Conservation (phyloP, 106 monocot genomes). For the Dendrobium chrysotoxum region DNA sequence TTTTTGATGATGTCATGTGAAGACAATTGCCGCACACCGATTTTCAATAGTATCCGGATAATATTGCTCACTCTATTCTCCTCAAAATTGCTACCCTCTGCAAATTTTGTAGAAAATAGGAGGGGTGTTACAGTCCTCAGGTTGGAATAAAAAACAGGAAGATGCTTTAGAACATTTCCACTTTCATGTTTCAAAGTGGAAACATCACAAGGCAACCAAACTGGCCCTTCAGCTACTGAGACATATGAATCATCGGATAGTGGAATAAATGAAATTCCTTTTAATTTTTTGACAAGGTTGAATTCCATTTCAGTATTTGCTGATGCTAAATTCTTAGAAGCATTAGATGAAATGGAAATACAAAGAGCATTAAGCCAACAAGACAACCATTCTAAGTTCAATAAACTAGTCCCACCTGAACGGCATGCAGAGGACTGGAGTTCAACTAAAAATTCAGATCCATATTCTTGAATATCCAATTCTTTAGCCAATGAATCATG, state of each 20-base stretch:
- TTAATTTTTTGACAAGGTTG: conserved; percentile 27
- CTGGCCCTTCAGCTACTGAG: conserved; percentile 38
- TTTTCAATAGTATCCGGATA: conserved; percentile 23
- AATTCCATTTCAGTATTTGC: conserved; percentile 16
- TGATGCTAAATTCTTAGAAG: conserved; percentile 17
- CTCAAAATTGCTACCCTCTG: background rate
- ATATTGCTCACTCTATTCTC: conserved; percentile 20
- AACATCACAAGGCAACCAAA: conserved; percentile 50
- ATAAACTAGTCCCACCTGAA: conserved; percentile 15
- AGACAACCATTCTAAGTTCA: conserved; percentile 45
- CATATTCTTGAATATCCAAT: conserved; percentile 53
- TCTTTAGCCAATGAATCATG: conserved; percentile 46
- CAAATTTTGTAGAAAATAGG: conserved; percentile 21
- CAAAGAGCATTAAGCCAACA: conserved; percentile 38
- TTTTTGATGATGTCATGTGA: conserved; percentile 47
- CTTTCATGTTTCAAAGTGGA: conserved; percentile 17
- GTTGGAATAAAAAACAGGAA: conserved; percentile 34
- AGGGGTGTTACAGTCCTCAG: conserved; percentile 33
- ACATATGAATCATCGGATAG: conserved; percentile 50
- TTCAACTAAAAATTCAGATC: conserved; percentile 36
- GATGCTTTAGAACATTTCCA: conserved; percentile 14
- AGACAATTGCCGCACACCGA: conserved; percentile 46
- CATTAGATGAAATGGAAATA: conserved; percentile 13
- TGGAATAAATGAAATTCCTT: conserved; percentile 45
- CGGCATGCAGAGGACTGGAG: conserved; percentile 33